Evolutionary conservation across 1,284 basidiomycete genomes (phyloP), one percentile per base, ranked within the genome.

Genomic region (Gomphus bonarii): DNA sequence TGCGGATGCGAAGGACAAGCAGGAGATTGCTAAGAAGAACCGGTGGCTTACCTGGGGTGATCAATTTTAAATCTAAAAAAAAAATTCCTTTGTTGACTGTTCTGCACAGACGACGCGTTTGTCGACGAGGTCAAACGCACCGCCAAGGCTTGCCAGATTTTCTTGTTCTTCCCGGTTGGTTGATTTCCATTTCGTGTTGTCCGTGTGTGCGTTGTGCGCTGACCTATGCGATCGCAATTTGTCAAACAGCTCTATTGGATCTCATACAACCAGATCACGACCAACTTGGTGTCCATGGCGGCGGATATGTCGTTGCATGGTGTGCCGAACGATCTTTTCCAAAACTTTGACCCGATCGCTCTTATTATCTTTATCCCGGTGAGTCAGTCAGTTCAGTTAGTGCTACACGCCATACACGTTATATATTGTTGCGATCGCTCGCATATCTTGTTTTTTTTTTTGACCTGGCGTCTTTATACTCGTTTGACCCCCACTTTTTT

Each of bases 81-180:
- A 40, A 2, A 16, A 16, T n/a, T 18, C 51, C 14, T 7, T 25
- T 14, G 5, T 33, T 44, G 33, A 50, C 48, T 10, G 4, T n/a
- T 42, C 10, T 20, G 5, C 87, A 80, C 25, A 66, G 84, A 90
- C 63, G 87, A 89, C 64, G 66, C 75, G 42, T 91, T 84, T 82
- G 88, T 95, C 14, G 88, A 91, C 56, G 91, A 95, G 67, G 82
- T 94, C 53, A 75, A 77, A 58, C 80, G 90, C 64, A 90, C 88
- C 1, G 71, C 92, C 70, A 90, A 89, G 69, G 92, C 92, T 9
- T 95, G 91, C 71, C 70, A 73, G 44, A 90, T 95, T 58, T 94
- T 95, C 72, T 66, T 77, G 48, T 91, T 85, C 79, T 89, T 67
- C 70, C 87, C 86, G 0, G 58, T 69, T 40, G 16, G 43, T 51